A percentile compares a stretch with the other conserved stretches of the same genome.
phyloP scores from a whole-genome alignment of 768 basidiomycete genomes.

The Suillus alpinus region DNA sequence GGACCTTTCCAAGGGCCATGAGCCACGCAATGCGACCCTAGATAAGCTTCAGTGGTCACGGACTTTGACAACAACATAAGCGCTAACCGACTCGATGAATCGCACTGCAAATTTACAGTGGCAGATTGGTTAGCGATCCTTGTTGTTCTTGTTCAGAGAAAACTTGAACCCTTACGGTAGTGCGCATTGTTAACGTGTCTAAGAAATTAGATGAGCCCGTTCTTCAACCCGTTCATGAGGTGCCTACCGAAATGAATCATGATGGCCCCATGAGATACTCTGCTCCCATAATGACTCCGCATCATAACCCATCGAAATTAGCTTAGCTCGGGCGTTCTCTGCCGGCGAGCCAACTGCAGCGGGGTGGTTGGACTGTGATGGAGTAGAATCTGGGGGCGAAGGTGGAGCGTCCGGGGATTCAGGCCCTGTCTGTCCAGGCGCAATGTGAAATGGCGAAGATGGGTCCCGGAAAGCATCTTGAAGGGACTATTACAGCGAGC shows the following conservation, averaged over 20 bases:
- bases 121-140: not conserved
- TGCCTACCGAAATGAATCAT: slow-evolving; percentile 75
- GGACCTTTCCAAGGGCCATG: slow-evolving; percentile 48
- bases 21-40: slow-evolving; percentile 74
- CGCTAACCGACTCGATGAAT: slow-evolving; percentile 38
- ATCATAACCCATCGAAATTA: slow-evolving; percentile 53
- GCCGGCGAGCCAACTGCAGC: slow-evolving; percentile 12
- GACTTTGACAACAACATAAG: not conserved
- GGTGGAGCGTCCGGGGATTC: slow-evolving; percentile 50
- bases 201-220: not conserved
- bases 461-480: slow-evolving; percentile 63
- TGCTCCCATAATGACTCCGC: slow-evolving; percentile 72
- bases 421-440: slow-evolving; percentile 59
- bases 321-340: slow-evolving; percentile 40
- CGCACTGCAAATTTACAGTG: slow-evolving; percentile 43
- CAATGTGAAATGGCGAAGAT: slow-evolving; percentile 61
- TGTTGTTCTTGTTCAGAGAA: not conserved
- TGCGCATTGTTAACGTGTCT: slow-evolving; percentile 81
- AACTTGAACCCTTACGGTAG: slow-evolving; percentile 46
- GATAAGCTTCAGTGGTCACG: not conserved
- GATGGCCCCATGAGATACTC: slow-evolving; percentile 74
- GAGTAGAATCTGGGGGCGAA: not conserved
- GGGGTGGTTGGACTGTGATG: slow-evolving; percentile 7
- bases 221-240: not conserved
- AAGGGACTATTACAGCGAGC: slow-evolving; percentile 50